Evolutionary conservation across 768 basidiomycete species (phyloP), one percentile per base, ranked within the genome.

Genomic region (Mycena latifolia): DNA sequence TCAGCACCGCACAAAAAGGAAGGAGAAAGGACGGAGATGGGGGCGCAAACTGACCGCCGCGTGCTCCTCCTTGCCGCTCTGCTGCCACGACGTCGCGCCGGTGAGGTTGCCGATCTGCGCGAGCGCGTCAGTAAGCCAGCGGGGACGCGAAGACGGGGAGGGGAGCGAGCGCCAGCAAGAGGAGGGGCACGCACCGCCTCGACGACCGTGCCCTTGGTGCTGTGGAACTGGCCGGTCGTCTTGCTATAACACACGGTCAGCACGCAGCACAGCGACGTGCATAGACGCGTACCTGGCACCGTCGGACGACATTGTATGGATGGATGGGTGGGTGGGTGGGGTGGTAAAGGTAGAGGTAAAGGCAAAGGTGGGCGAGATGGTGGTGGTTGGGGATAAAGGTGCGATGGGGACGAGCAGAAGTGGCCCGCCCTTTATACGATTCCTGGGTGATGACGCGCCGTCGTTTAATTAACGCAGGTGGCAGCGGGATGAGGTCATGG

Each of bases 51-150:
- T 17, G 12, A 66, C 80, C 31, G 64, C 47, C 12, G 72, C 76
- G 71, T 81, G 81, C 71, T 81, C 79, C 61, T 80, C 53, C 66
- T 78, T 73, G 22, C 81, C 81, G 53, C 73, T 73, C 4, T 69
- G 35, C 33, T 69, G 58, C 81, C 79, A 81, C 31, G n/a, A 74
- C 55, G 24, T 59, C 56, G 41, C 75, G 31, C 81, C 81, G 41
- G 79, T 80, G 17, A 74, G 11, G 67, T 80, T 79, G n/a, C 80
- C 80, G 61, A 80, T 74, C 66, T 73, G 45, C 14, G 20, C 4
- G n/a, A n/a, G n/a, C 20, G 31, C n/a, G 18, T 15, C 29, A 20
- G 43, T 8, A 1, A n/a, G n/a, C n/a, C n/a, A n/a, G n/a, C n/a
- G 10, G 20, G 8, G 27, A 43, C 22, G 37, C 25, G 12, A 20